Conservation (phyloP, 768 basidiomycete species). For the Termitomyces titanicus region DNA sequence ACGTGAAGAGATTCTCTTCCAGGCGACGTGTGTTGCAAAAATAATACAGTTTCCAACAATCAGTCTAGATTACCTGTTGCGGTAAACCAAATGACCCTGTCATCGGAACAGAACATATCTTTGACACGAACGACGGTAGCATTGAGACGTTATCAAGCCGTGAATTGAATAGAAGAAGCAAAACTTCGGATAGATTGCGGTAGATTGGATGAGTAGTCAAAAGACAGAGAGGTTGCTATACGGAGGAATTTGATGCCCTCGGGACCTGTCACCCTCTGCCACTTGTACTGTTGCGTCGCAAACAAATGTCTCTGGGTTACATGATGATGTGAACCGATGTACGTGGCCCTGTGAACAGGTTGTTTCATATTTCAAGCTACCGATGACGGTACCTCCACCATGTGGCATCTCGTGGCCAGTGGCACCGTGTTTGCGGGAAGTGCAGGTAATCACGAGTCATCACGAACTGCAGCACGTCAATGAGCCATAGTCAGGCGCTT, state of each 20-base stretch:
- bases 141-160: not conserved
- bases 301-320: not conserved
- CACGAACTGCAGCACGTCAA: not conserved
- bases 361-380: not conserved
- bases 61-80: not conserved
- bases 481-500: not conserved
- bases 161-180: not conserved
- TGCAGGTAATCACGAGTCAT: not conserved
- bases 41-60: not conserved
- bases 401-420: not conserved
- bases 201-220: not conserved
- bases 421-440: not conserved
- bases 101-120: not conserved
- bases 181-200: slow-evolving; percentile 12
- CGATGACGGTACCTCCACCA: not conserved
- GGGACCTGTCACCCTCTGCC: not conserved
- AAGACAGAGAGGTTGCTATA: not conserved
- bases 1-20: not conserved
- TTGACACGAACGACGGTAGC: not conserved
- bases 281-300: not conserved
- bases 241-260: slow-evolving; percentile 1
- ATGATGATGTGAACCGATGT: not conserved
- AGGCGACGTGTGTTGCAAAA: not conserved
- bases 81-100: not conserved
- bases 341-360: not conserved